Percentiles rank a stretch among this genome's conserved stretches.
phyloP scores from a whole-genome alignment of 2,329 filamentous ascomycete genomes.

The Tetracladium maxilliforme region DNA sequence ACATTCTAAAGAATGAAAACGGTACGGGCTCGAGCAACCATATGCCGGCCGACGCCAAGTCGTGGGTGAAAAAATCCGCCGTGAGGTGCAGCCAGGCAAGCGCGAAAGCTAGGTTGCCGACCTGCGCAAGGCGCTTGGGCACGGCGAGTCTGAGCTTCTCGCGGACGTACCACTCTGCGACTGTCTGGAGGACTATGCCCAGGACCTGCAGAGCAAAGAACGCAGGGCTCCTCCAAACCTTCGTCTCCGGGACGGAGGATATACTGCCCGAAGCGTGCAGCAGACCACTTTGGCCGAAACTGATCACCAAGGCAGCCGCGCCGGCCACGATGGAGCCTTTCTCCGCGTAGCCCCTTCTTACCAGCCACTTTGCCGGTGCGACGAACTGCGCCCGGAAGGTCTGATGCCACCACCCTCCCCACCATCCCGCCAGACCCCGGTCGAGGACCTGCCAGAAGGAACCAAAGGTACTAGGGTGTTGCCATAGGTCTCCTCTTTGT shows the following conservation, averaged over 20 bases:
- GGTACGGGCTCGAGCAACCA: constrained; percentile 80
- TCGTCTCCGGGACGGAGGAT: constrained; percentile 39
- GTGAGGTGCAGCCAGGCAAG: constrained; percentile 56
- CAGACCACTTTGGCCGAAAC: constrained; percentile 51
- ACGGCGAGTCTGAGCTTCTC: constrained; percentile 19
- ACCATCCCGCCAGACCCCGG: constrained; percentile 64
- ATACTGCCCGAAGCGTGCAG: constrained; percentile 60
- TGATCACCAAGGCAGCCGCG: constrained; percentile 24
- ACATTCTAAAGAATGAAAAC: constrained; percentile 49
- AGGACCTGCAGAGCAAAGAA: constrained; percentile 63
- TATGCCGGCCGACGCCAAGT: constrained; percentile 58
- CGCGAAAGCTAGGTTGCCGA: constrained; percentile 46
- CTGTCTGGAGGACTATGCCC: constrained; percentile 47
- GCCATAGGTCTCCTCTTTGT: constrained; percentile 41
- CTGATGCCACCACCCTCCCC: constrained; percentile 87
- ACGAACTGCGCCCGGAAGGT: constrained; percentile 64
- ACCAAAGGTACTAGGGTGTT: constrained; percentile 45
- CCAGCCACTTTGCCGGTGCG: constrained; percentile 37
- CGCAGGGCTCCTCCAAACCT: constrained; percentile 34
- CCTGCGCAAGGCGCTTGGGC: constrained; percentile 29
- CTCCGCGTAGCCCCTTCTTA: constrained; percentile 20
- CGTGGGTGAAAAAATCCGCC: constrained; percentile 52
- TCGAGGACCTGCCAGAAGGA: constrained; percentile 40
- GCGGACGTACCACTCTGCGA: constrained; percentile 17
- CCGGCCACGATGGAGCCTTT: constrained; percentile 15